Conservation (phyloP, 306 rosid genomes). For the Cicer judaicum region DNA sequence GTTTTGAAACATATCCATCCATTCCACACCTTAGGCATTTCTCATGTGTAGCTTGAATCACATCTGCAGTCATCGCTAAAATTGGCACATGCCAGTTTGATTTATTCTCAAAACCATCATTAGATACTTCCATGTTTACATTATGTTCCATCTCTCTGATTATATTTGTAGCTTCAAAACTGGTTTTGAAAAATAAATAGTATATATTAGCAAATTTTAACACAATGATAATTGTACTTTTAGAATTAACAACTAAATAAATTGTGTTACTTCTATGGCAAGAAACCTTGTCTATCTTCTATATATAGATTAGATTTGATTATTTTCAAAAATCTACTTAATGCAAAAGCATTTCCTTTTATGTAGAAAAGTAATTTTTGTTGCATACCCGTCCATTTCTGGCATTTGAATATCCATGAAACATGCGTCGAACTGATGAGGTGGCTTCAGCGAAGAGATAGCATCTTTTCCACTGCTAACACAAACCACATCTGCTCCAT, state of each 20-base stretch:
- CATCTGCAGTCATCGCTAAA: slow-evolving; percentile 97
- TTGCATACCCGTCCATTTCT: slow-evolving; percentile 91
- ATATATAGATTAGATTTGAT: too few relatives aligned
- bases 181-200: slow-evolving; percentile 38
- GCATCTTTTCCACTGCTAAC: slow-evolving; percentile 80
- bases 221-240: neutral
- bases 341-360: too few relatives aligned
- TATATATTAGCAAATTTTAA: neutral
- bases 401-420: slow-evolving; percentile 99
- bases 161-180: slow-evolving; percentile 78
- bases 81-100: slow-evolving; percentile 71
- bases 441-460: slow-evolving; percentile 72
- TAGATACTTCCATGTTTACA: slow-evolving; percentile 54
- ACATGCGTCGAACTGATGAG: slow-evolving; percentile 88
- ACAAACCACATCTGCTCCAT: slow-evolving; percentile 91
- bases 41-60: slow-evolving; percentile 94
- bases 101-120: too few relatives aligned
- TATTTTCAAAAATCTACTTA: too few relatives aligned
- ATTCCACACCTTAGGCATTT: slow-evolving; percentile 72
- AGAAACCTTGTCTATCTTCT: too few relatives aligned
- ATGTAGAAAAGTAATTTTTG: slow-evolving; percentile 13
- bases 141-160: slow-evolving; percentile 67
- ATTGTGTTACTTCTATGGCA: neutral
- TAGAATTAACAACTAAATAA: neutral
- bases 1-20: slow-evolving; percentile 97